Evolutionary conservation across 225 moss, liverwort and hornwort genomes (phyloP), one percentile per base, ranked within the genome.

Genomic region (Bryoerythrophyllum caledonicum): DNA sequence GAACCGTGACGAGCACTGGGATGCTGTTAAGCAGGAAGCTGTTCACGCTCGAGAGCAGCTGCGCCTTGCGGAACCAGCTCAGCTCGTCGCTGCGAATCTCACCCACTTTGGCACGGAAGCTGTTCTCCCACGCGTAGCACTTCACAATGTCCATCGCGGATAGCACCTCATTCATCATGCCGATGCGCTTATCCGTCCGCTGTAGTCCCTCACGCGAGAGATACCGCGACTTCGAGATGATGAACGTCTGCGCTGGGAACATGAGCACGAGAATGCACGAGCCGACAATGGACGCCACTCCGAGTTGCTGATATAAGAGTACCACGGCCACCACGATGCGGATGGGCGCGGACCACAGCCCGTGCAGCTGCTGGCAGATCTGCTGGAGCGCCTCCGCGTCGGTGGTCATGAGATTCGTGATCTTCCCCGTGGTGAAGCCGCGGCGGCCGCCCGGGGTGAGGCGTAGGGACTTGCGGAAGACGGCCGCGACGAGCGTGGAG

Each of bases 381-480:
- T 93, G 92, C 78, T 93, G 88, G 17, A 91, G 87, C 43, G 85
- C 34, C 73, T 93, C 92, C 16, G 92, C 90, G 70, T 93, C 92
- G 3, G 92, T 88, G 27, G 92, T 93, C 90, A 93, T 93, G 27
- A 93, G 83, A 54, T 93, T 93, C 28, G 90, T 93, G 60, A 93
- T 93, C 72, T 93, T 93, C 32, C 92, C 92, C 11, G 92, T 79
- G 44, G 87, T 85, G 67, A 93, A 93, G 7, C 83, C 81, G 55
- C 85, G 86, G 6, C 92, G 84, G 19, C 88, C 92, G 21, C 85
- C 79, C 58, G 90, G 92, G 3, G 92, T 93, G 23, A 93, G 76
- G 15, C 92, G 81, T 67, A 93, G 65, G 12, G 92, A 89, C 72
- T 93, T 93, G 4, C 92, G 86, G 64, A 90, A 93, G 17, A 93